Evolutionary conservation across 768 basidiomycete species (phyloP).

Genomic region (Lentinula sp.): DNA sequence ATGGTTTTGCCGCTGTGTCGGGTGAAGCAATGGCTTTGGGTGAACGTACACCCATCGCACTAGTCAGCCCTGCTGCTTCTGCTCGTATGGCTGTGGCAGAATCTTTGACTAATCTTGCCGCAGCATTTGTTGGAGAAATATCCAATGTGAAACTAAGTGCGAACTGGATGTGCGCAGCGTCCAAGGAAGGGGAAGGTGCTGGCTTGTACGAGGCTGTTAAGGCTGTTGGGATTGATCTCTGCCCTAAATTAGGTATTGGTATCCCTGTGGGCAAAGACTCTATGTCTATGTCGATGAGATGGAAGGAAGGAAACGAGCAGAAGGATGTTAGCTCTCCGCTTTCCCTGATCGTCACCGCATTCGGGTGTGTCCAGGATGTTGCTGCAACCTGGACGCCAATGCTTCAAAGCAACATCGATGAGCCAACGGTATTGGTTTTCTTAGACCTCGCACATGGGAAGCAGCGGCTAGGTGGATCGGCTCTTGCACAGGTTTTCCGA

Average conservation of each 20-base stretch:
- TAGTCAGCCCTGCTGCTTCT: constrained; percentile 83
- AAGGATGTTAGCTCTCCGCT: constrained; percentile 87
- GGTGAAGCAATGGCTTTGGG: constrained; percentile 99
- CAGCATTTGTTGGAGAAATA: constrained; percentile 67
- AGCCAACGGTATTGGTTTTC: constrained; percentile 74
- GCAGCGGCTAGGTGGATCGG: constrained; percentile 85
- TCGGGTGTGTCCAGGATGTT: constrained; percentile 80
- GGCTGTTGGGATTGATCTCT: constrained; percentile 90
- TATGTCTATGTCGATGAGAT: constrained; percentile 99
- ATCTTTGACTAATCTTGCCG: constrained; percentile 85
- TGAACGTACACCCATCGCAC: constrained; percentile 89
- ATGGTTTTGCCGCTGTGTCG: constrained; percentile 77
- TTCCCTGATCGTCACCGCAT: constrained; percentile 93
- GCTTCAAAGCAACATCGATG: constrained; percentile 55
- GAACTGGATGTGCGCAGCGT: constrained; percentile 99
- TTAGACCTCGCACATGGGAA: constrained; percentile 84
- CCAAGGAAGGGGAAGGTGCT: constrained; percentile 82
- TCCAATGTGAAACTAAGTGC: constrained; percentile 88
- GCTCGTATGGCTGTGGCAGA: constrained; percentile 97
- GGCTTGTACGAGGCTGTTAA: constrained; percentile 85
- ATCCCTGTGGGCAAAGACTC: constrained; percentile 99
- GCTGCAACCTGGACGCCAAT: constrained; percentile 90
- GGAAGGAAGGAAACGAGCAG: constrained; percentile 57
- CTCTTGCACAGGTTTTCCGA: constrained; percentile 94
- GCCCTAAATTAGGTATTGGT: constrained; percentile 86